Percentiles rank a stretch among this genome's conserved stretches.
Evolutionary conservation across 495 filamentous ascomycete species (phyloP).

Genomic region (Podospora pseudopauciseta): DNA sequence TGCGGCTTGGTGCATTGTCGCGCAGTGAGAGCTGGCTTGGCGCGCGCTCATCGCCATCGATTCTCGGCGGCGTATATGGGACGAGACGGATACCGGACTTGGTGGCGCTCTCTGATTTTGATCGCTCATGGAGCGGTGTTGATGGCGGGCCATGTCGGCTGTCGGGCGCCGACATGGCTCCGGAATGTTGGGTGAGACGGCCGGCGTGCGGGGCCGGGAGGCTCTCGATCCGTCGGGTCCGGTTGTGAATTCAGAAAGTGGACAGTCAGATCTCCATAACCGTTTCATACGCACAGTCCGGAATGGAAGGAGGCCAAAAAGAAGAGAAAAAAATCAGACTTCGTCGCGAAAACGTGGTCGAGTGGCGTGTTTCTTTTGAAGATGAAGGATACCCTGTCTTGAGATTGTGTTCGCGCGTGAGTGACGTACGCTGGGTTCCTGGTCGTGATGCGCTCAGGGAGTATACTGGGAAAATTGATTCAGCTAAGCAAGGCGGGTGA

Average conservation of each 20-base stretch:
- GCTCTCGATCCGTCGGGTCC: constrained; percentile 24
- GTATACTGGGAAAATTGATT: background rate
- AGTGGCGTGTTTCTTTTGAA: background rate
- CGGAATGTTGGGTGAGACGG: constrained; percentile 21
- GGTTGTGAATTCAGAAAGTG: constrained; percentile 25
- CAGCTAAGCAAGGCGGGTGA: background rate
- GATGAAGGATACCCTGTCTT: background rate
- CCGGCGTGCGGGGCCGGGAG: constrained; percentile 31
- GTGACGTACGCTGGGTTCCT: background rate
- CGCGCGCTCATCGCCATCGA: constrained; percentile 32
- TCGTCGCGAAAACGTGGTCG: constrained; percentile 11
- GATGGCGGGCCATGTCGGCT: constrained; percentile 32
- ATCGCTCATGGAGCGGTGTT: constrained; percentile 54
- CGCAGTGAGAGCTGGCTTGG: constrained; percentile 34
- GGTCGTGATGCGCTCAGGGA: background rate
- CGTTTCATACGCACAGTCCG: constrained; percentile 27
- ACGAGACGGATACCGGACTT: constrained; percentile 50
- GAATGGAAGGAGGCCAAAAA: constrained; percentile 23
- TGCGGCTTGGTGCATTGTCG: constrained; percentile 17
- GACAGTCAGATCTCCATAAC: constrained; percentile 35
- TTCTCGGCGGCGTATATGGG: constrained; percentile 49
- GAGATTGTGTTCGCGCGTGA: background rate
- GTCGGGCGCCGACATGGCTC: constrained; percentile 38
- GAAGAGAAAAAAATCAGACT: constrained; percentile 19
- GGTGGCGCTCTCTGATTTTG: constrained; percentile 51